phyloP scores from a whole-genome alignment of 2,329 filamentous ascomycete species.

The Colletotrichum lini region DNA sequence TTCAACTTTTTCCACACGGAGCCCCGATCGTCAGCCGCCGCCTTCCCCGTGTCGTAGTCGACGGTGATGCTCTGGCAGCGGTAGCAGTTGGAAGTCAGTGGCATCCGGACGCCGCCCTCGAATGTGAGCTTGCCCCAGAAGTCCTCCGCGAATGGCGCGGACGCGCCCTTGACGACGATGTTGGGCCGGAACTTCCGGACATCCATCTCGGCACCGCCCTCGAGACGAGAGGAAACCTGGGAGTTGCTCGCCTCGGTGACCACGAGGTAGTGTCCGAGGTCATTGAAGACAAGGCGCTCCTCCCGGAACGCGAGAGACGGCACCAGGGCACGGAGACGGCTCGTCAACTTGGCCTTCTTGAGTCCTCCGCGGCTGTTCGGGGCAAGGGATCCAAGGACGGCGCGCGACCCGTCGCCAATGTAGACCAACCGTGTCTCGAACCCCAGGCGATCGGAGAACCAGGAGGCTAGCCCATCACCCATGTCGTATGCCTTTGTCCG shows the following conservation, averaged over 20 bases:
- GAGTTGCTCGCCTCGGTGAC: no score
- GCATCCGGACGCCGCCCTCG: conserved; percentile 14
- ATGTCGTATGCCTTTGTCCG: no score
- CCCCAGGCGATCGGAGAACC: conserved; percentile 78
- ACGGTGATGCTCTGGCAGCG: conserved; percentile 31
- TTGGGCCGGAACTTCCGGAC: no score
- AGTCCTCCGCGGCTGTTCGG: conserved; percentile 6
- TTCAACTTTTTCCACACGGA: conserved; percentile 31
- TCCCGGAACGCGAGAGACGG: no score
- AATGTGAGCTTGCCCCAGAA: conserved; percentile 27
- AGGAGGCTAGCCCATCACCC: conserved; percentile 58
- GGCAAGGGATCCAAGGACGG: conserved; percentile 72
- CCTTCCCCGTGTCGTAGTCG: conserved; percentile 25
- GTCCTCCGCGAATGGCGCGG: no score
- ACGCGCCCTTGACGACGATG: no score
- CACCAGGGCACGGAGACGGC: no score
- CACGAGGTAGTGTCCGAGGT: no score
- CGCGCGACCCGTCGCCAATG: conserved; percentile 73
- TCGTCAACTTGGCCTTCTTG: no score
- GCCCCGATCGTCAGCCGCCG: conserved; percentile 14
- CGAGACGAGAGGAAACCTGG: no score
- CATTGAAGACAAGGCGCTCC: no score
- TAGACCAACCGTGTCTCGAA: conserved; percentile 74
- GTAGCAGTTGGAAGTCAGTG: conserved; percentile 21
- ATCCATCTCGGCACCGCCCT: no score